Evolutionary conservation across 2,329 filamentous ascomycete species (phyloP).

Genomic region (Paecilomyces sp.): DNA sequence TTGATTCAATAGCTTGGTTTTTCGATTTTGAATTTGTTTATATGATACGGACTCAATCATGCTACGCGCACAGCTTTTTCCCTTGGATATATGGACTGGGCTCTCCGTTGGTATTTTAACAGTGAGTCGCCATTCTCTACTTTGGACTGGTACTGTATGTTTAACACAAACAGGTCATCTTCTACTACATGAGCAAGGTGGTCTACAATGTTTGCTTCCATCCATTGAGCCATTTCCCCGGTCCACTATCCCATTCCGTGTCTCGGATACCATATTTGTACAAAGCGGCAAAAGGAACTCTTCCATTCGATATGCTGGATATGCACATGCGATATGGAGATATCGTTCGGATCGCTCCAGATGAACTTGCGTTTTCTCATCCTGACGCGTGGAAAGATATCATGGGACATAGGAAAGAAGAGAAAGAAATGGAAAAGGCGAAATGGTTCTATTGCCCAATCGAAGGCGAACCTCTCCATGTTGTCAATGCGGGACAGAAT

Average conservation of each 20-base stretch:
- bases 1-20: neutral
- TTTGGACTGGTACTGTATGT: neutral
- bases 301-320: constrained; percentile 13
- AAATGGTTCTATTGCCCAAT: constrained; percentile 9
- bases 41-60: neutral
- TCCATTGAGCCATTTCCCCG: constrained; percentile 16
- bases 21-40: neutral
- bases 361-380: constrained; percentile 17
- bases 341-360: constrained; percentile 20
- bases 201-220: constrained; percentile 18
- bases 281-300: constrained; percentile 8
- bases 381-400: constrained; percentile 22
- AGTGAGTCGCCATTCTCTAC: neutral
- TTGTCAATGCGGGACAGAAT: constrained; percentile 12
- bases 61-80: neutral
- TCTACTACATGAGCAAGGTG: neutral
- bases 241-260: constrained; percentile 8
- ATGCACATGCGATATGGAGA: constrained; percentile 20
- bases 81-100: neutral
- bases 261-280: constrained; percentile 10
- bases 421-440: constrained; percentile 9
- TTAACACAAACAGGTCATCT: neutral
- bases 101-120: neutral
- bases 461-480: constrained; percentile 6
- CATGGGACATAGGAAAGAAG: constrained; percentile 13